Percentiles rank a stretch among this genome's conserved stretches.
These are phyloP conservation scores for Lipomyces spencermartinsiae DNA, from an alignment of 805 yeast genomes.

Conservation along the genomic window DNA sequence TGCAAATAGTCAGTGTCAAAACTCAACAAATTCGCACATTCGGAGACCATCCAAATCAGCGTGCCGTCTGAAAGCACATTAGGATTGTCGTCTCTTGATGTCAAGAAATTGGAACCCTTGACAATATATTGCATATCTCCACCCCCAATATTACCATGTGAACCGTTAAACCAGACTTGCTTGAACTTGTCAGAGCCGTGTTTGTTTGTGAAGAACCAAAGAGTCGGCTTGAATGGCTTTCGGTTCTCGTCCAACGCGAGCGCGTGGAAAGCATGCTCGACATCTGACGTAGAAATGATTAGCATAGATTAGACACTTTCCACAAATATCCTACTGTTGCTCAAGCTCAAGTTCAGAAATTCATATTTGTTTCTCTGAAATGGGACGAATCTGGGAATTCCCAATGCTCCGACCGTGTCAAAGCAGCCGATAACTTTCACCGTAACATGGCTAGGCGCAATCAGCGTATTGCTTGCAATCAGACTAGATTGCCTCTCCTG, in stretches of 20 bases:
- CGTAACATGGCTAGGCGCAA: not conserved
- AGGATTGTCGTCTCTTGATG: not conserved
- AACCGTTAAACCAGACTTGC: slow-evolving; percentile 36
- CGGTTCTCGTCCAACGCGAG: slow-evolving; percentile 32
- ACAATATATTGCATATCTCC: slow-evolving; percentile 10
- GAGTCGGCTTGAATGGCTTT: slow-evolving; percentile 22
- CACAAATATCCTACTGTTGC: slow-evolving; percentile 6
- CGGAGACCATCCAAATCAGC: slow-evolving; percentile 30
- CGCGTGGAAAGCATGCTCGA: slow-evolving; percentile 32
- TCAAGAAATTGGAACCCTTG: not conserved
- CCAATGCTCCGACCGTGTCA: slow-evolving; percentile 36
- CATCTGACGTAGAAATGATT: slow-evolving; percentile 15
- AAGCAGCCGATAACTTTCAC: slow-evolving; percentile 30
- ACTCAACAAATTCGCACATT: slow-evolving; percentile 19
- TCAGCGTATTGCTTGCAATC: slow-evolving; percentile 2
- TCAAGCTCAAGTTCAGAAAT: slow-evolving; percentile 19
- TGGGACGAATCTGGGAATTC: slow-evolving; percentile 21
- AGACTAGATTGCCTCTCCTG: slow-evolving; percentile 4
- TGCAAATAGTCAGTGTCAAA: slow-evolving; percentile 22
- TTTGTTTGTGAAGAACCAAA: slow-evolving; percentile 26
- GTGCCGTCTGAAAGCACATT: slow-evolving; percentile 32
- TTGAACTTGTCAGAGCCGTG: slow-evolving; percentile 3
- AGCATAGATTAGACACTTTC: not conserved
- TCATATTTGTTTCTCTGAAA: slow-evolving; percentile 10
- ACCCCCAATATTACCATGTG: slow-evolving; percentile 33